A percentile compares a stretch with the other conserved stretches of the same genome.
Conservation (phyloP, 2,329 filamentous ascomycete genomes). For the Apiospora aurea region DNA sequence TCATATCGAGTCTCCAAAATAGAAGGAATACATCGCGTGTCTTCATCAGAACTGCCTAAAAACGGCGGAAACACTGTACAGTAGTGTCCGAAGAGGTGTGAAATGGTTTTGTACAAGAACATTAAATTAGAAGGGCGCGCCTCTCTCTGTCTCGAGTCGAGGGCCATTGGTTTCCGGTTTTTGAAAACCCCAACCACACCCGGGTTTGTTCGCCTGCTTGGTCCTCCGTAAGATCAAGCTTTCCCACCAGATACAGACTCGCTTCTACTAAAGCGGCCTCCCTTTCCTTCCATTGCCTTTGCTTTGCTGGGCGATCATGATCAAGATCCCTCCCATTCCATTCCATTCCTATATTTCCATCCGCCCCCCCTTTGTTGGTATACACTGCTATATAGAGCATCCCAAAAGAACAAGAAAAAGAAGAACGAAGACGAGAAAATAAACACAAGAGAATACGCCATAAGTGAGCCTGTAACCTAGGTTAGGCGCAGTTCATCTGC, state of each 20-base stretch:
- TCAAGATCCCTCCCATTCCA: not conserved
- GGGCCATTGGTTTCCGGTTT: not conserved
- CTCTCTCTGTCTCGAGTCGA: not conserved
- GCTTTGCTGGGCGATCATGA: constrained; percentile 5
- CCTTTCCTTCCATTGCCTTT: not conserved
- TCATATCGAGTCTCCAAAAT: not conserved
- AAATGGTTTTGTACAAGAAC: not conserved
- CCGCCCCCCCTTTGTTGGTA: not conserved
- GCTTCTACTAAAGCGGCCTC: not conserved
- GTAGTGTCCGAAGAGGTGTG: not conserved
- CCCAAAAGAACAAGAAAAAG: not conserved
- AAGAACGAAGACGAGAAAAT: not conserved
- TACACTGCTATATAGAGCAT: not conserved
- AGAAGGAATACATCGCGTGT: constrained; percentile 3
- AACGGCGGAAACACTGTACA: not conserved
- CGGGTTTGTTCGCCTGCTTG: not conserved
- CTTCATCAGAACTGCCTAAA: not conserved
- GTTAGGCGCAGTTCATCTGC: not conserved
- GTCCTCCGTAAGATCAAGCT: not conserved
- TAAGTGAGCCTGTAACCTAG: not conserved
- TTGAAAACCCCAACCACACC: not conserved
- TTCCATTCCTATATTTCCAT: not conserved
- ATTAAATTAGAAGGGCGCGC: not conserved
- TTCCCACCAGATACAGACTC: not conserved
- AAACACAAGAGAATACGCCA: not conserved